Evolutionary conservation across 768 basidiomycete genomes (phyloP), one percentile per base, ranked within the genome.

Genomic region (Leccinum ochraceum): DNA sequence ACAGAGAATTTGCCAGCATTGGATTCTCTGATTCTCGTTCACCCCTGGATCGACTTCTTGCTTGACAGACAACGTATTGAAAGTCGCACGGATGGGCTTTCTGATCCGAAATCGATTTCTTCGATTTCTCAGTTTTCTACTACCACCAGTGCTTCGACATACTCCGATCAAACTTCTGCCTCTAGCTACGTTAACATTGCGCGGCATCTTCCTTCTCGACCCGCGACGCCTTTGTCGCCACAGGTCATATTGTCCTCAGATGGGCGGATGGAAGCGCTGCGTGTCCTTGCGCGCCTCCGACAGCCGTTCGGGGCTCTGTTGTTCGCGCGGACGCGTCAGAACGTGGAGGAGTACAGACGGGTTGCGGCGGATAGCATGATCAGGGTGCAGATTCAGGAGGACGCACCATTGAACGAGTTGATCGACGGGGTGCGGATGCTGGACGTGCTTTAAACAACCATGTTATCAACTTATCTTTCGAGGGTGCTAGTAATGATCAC

Each of bases 311-410:
- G 51, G 9, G 62, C 51, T n/a, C 39, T 63, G 11, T 60, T 63
- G 26, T 24, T 53, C 32, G 37, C 44, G 16, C 62, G 30, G 7
- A 59, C 16, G 1, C 53, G 56, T 9, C 20, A 20, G 10, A 14
- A 59, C 32, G 37, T 56, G 16, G 37, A 37, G 9, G 61, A 59
- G 28, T 64, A 59, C 36, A 64, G 10, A 30, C 46, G 63, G 54
- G 61, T 64, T 28, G 58, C 64, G 2, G 24, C 56, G 42, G 64
- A 58, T 39, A 56, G 60, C 24, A 3, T 54, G 32, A 61, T 63
- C 48, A 57, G 16, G 3, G 62, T 63, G 3, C 53, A 46, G n/a
- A 26, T 65, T 14, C 39, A 34, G 49, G 62, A 63, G 53, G 24
- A 57, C 7, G 36, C 53, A 7, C 14, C 59, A 17, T 56, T 65